Base-by-base conservation (phyloP, 805 yeast species). In the Metschnikowia reukaufii region DNA sequence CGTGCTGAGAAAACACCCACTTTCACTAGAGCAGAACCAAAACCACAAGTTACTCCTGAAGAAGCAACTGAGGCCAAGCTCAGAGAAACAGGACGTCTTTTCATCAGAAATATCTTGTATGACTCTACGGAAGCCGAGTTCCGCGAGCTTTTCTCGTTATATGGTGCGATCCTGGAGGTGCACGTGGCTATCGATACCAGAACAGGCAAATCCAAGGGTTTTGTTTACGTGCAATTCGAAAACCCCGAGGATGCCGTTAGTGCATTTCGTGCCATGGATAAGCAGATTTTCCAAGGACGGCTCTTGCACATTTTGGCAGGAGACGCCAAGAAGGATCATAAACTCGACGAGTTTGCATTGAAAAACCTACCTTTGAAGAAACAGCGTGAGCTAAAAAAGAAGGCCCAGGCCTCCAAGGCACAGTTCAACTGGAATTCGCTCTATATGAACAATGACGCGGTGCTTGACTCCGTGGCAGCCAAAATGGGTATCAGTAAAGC, bases 381-480 rank as follows among this genome's bases (percentile, higher is more conserved):
- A 58, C 98, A 91, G 68, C 77, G 81, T 48, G 96, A 89, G 60
- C 70, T 94, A 60, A 88, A 85, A 65, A 82, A 85, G 57, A 89
- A 88, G 62, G 84, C 83, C 27, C 86, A 83, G 59, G 98, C 99
- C 1, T 69, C 94, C 1, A 88, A 85, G 63, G 79, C 83, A 41
- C 92, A 89, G 58, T 94, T 94, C 67, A 83, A 91, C 58, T 94
- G 99, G 99, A 94, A 91, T 62, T 88, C 98, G 0, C 75, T 94
- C 31, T 94, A 82, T 61, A 81, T 94, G 85, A 92, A 86, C 62
- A 82, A 75, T 46, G 97, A 92, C 69, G 96, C 98, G 1, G 96
- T 94, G 10, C 73, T 94, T 66, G 92, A 89, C 40, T 84, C 94
- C 44, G 94, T 90, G 36, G 97, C 98, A 1, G 64, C 79, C 6